phyloP scores from a whole-genome alignment of 2,329 filamentous ascomycete genomes.

The Verruconis gallopava region DNA sequence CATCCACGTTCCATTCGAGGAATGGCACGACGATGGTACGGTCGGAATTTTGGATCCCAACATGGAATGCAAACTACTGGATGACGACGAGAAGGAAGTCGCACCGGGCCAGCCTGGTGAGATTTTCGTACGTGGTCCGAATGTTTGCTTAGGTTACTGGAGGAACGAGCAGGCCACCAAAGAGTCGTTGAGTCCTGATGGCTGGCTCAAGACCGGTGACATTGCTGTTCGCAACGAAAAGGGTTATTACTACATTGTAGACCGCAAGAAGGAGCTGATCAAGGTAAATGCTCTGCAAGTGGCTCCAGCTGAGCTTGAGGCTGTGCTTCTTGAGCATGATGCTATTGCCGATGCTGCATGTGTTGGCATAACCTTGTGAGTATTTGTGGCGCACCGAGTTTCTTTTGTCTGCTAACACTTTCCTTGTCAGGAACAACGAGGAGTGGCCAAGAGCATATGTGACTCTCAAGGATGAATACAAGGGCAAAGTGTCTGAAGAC shows the following conservation, averaged over 20 bases:
- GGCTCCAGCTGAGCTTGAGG: slow-evolving; percentile 31
- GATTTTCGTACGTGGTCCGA: slow-evolving; percentile 27
- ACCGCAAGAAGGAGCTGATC: slow-evolving; percentile 28
- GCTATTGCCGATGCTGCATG: slow-evolving; percentile 42
- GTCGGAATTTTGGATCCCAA: slow-evolving; percentile 29
- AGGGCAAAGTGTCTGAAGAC: slow-evolving; percentile 19
- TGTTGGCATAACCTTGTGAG: slow-evolving; percentile 38
- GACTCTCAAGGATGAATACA: slow-evolving; percentile 33
- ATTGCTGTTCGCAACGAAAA: slow-evolving; percentile 20
- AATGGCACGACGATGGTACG: slow-evolving; percentile 20
- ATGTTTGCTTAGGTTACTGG: slow-evolving; percentile 30
- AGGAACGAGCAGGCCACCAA: slow-evolving; percentile 26
- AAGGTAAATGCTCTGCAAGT: slow-evolving; percentile 30
- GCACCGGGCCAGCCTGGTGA: slow-evolving; percentile 25
- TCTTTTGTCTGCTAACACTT: background rate
- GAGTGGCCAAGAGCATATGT: slow-evolving; percentile 44
- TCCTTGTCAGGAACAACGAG: slow-evolving; percentile 26
- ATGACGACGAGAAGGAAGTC: slow-evolving; percentile 31
- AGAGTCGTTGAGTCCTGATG: slow-evolving; percentile 24
- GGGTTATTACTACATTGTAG: slow-evolving; percentile 25
- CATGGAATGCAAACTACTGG: slow-evolving; percentile 27
- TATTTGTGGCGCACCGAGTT: slow-evolving; percentile 8
- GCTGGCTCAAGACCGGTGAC: slow-evolving; percentile 27
- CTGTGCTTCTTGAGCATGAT: slow-evolving; percentile 38
- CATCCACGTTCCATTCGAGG: slow-evolving; percentile 24